phyloP scores from a whole-genome alignment of 345 rosid species.

The Hibiscus syriacus region DNA sequence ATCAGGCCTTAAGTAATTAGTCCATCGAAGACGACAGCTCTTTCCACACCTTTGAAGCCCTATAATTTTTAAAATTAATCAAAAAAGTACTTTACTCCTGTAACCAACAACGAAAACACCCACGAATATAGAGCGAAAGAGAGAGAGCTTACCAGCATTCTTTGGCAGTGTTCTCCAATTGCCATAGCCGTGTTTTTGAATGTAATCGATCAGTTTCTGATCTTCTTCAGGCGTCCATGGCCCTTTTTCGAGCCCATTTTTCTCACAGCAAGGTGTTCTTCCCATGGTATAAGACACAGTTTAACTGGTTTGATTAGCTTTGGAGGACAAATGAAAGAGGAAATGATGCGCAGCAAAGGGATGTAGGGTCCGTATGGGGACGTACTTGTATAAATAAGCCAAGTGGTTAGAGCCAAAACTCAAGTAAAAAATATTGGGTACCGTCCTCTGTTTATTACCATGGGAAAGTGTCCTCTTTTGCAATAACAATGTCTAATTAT shows the following conservation, averaged over 20 bases:
- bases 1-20: no score
- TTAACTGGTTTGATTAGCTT: no score
- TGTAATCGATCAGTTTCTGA: conserved; percentile 54
- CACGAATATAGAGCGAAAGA: no score
- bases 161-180: conserved; percentile 86
- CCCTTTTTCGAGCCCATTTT: conserved; percentile 69
- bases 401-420: conserved; percentile 10
- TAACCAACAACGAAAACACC: no score
- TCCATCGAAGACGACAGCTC: no score
- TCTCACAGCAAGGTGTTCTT: conserved; percentile 81
- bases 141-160: conserved; percentile 80
- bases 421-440: conserved; percentile 80
- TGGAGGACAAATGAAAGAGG: conserved; percentile 11
- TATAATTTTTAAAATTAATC: no score
- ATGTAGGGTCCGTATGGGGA: conserved; percentile 28
- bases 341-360: background rate
- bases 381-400: conserved; percentile 36
- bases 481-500: background rate
- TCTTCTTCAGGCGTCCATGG: conserved; percentile 94
- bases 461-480: conserved; percentile 44
- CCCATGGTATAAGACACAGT: conserved; percentile 47
- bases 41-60: no score
- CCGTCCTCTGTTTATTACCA: conserved; percentile 53
- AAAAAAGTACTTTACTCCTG: no score
- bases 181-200: conserved; percentile 71